Evolutionary conservation across 768 basidiomycete genomes (phyloP), one percentile per base, ranked within the genome.

Genomic region (Pleurotus cornucopiae): DNA sequence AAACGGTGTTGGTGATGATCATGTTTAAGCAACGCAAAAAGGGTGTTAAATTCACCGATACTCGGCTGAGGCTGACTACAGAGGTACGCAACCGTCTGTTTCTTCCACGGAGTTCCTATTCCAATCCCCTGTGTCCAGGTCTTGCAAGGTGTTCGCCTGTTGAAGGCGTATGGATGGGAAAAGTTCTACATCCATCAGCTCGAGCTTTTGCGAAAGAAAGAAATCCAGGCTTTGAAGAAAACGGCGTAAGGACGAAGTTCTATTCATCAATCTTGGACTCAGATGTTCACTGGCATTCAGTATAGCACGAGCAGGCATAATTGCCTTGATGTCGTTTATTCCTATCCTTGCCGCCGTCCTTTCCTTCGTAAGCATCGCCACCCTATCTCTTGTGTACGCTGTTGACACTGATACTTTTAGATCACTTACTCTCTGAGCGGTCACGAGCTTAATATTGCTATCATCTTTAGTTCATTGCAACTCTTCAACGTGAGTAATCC

Each of bases 401-500:
- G 26, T 26, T 26, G 26, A 26, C 26, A 26, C 26, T 26, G 26
- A 26, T 26, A 26, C 26, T 26, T 26, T 26, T 26, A 26, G 26
- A 26, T 26, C 26, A 26, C n/a, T 0, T 89, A 88, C 61, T 74
- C 76, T 1, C 66, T 87, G 14, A 80, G 71, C 26, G 82, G 81
- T 6, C 82, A 86, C 56, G 63, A 69, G 5, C 73, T 86, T 26
- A 75, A 79, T 57, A 67, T 83, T 2, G 79, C 83, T 0, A 69
- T 74, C 53, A 79, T 86, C 49, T 86, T 86, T 64, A 70, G 75
- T 4, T 77, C 79, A 5, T 66, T 86, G 18, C 83, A 85, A 57
- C 68, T 83, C 25, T 84, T 85, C 71, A 84, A 84, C 57, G 81
- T 81, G 38, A 23, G 74, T 64, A 26, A 26, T 12, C 4, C 21